Percentiles rank a stretch among this genome's conserved stretches.
Conservation (phyloP, 164 flowering plant species). For the Vitis amurensis region DNA sequence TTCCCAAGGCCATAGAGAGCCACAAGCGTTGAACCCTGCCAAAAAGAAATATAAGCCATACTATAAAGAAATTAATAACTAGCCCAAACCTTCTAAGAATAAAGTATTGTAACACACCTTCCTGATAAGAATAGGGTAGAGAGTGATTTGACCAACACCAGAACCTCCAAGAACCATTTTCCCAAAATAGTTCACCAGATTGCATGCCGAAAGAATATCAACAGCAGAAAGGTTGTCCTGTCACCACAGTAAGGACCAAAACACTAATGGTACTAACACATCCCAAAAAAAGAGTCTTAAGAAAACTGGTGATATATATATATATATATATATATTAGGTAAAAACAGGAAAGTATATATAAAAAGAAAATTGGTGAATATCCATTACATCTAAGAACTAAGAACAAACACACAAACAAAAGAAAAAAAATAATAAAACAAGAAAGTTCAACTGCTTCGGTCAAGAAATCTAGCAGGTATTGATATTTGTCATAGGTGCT, state of each 20-base stretch:
- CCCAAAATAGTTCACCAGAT: constrained; percentile 97
- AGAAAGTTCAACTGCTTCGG: neutral
- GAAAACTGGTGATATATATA: too few relatives aligned
- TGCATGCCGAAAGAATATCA: constrained; percentile 97
- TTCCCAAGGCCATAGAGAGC: constrained; percentile 98
- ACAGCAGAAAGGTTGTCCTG: constrained; percentile 99
- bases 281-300: neutral
- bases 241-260: constrained; percentile 15
- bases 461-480: neutral
- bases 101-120: constrained; percentile 56
- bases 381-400: neutral
- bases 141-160: constrained; percentile 96
- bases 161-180: constrained; percentile 98
- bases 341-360: too few relatives aligned
- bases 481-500: neutral
- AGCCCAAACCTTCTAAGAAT: neutral
- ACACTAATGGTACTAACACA: neutral
- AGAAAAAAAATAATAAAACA: neutral
- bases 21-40: constrained; percentile 88
- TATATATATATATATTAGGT: too few relatives aligned
- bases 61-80: neutral
- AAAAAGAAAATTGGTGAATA: neutral
- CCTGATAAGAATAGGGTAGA: constrained; percentile 80
- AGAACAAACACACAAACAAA: too few relatives aligned
- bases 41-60: constrained; percentile 8